Conservation (phyloP, 2,329 filamentous ascomycete species). For the Coleophoma crateriformis region DNA sequence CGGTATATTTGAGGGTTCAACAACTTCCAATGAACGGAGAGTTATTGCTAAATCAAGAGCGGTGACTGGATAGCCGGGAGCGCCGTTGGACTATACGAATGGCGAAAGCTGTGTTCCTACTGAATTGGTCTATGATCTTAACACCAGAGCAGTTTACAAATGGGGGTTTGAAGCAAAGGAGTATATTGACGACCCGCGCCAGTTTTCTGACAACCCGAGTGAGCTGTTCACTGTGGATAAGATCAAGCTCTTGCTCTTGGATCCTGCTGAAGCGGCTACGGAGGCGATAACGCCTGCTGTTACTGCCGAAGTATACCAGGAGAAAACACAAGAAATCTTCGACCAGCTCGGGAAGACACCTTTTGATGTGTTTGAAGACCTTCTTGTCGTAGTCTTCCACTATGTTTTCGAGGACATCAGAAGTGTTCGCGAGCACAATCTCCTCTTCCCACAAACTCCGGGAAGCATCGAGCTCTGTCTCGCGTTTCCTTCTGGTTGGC, state of each 20-base stretch:
- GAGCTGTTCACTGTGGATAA: background rate
- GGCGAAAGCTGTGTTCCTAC: background rate
- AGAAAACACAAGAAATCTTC: background rate
- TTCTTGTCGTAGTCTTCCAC: background rate
- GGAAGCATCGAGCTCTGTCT: slow-evolving; percentile 6
- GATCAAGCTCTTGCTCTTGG: background rate
- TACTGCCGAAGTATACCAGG: background rate
- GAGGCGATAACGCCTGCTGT: background rate
- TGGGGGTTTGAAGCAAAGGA: background rate
- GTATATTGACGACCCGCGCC: background rate
- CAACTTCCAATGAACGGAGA: background rate
- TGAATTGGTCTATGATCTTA: background rate
- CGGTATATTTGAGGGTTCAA: background rate
- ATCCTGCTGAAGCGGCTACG: background rate
- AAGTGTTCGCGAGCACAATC: background rate
- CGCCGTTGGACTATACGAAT: background rate
- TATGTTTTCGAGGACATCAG: background rate
- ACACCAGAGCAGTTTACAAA: background rate
- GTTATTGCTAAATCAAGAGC: background rate
- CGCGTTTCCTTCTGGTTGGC: slow-evolving; percentile 12
- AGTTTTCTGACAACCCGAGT: background rate
- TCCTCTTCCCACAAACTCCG: background rate
- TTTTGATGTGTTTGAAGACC: background rate
- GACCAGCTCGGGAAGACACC: background rate
- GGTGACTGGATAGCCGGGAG: background rate